Evolutionary conservation across 164 flowering plant species (phyloP).

Genomic region (Platanus orientalis): DNA sequence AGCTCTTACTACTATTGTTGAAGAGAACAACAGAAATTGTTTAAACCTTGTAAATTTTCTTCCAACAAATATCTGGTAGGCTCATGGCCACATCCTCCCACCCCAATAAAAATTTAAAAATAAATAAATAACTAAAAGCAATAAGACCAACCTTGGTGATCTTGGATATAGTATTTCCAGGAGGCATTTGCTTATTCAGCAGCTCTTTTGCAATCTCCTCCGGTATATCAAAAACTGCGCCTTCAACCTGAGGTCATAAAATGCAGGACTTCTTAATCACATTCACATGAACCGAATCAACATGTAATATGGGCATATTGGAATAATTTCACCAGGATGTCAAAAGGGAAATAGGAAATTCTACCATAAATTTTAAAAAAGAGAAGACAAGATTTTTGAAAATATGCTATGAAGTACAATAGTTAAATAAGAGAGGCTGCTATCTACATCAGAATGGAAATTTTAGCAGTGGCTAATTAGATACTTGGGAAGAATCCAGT

Average conservation of each 20-base stretch:
- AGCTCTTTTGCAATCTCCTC: conserved; percentile 94
- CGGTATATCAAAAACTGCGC: conserved; percentile 97
- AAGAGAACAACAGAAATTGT: too few relatives aligned
- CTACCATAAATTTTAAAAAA: neutral
- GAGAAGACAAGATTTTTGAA: neutral
- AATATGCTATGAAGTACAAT: too few relatives aligned
- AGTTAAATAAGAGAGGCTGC: too few relatives aligned
- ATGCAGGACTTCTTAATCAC: neutral
- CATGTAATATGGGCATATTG: neutral
- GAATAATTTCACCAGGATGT: neutral
- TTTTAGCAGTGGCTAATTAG: too few relatives aligned
- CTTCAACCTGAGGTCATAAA: conserved; percentile 65
- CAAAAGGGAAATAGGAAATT: neutral
- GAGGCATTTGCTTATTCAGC: conserved; percentile 54
- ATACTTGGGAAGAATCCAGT: too few relatives aligned
- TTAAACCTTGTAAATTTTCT: too few relatives aligned
- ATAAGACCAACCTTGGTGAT: conserved; percentile 60
- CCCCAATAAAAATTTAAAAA: too few relatives aligned
- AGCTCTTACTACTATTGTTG: too few relatives aligned
- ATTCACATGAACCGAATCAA: neutral
- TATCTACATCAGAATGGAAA: too few relatives aligned
- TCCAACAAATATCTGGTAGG: too few relatives aligned
- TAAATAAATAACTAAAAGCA: too few relatives aligned
- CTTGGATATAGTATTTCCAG: conserved; percentile 73
- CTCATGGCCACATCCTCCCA: too few relatives aligned